Evolutionary conservation across 2,329 filamentous ascomycete species (phyloP).

Genomic region (Cytospora paraplurivora): DNA sequence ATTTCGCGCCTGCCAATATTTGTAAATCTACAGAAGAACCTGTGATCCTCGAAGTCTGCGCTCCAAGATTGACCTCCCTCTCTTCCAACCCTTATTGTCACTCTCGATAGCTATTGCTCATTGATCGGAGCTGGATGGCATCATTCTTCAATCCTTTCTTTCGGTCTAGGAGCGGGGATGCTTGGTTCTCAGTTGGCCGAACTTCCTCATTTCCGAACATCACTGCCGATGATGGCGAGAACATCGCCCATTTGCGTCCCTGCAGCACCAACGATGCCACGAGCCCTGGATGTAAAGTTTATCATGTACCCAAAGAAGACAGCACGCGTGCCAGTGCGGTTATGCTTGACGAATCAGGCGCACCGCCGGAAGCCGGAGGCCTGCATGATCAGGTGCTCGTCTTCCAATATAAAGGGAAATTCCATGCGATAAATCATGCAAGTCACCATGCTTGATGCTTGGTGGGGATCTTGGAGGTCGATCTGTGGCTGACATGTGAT

Average conservation of each 20-base stretch:
- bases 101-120: neutral
- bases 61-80: too few species aligned
- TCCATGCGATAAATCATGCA: slow-evolving; percentile 26
- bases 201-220: slow-evolving; percentile 27
- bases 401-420: slow-evolving; percentile 27
- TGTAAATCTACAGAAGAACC: too few species aligned
- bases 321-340: slow-evolving; percentile 21
- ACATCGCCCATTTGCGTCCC: slow-evolving; percentile 15
- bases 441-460: neutral
- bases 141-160: slow-evolving; percentile 25
- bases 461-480: neutral
- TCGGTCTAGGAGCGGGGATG: slow-evolving; percentile 18
- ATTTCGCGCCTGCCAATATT: too few species aligned
- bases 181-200: slow-evolving; percentile 23
- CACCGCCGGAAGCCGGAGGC: slow-evolving; percentile 14
- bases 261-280: neutral
- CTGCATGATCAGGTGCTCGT: slow-evolving; percentile 27
- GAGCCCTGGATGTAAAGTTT: slow-evolving; percentile 15
- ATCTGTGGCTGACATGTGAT: neutral
- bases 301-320: slow-evolving; percentile 26
- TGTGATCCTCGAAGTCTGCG: too few species aligned
- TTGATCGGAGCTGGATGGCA: slow-evolving; percentile 5
- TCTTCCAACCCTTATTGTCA: neutral
- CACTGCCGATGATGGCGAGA: slow-evolving; percentile 14
- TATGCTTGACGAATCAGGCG: slow-evolving; percentile 7